phyloP scores from a whole-genome alignment of 2,329 filamentous ascomycete species.

The Bisporella sp. region DNA sequence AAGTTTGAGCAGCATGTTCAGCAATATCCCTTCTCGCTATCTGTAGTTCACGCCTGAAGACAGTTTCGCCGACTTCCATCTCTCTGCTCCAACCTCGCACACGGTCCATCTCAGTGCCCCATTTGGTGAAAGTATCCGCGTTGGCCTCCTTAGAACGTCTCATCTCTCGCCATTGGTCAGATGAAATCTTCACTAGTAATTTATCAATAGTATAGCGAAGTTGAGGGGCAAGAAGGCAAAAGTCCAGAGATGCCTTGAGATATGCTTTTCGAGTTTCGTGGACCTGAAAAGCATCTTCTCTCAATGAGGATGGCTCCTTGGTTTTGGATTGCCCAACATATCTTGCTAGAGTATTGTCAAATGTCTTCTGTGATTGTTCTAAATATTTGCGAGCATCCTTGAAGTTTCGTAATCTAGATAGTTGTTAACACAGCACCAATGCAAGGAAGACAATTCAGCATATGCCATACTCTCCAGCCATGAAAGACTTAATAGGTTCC shows the following conservation, averaged over 20 bases:
- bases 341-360: constrained; percentile 73
- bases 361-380: constrained; percentile 75
- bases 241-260: constrained; percentile 88
- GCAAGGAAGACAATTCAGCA: not conserved
- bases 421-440: not conserved
- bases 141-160: constrained; percentile 62
- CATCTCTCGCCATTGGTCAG: constrained; percentile 85
- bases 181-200: constrained; percentile 75
- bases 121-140: constrained; percentile 54
- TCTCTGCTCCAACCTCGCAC: constrained; percentile 89
- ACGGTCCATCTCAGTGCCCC: constrained; percentile 77
- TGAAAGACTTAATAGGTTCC: constrained; percentile 75
- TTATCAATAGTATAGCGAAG: constrained; percentile 78
- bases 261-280: constrained; percentile 90
- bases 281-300: constrained; percentile 92
- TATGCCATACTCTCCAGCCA: constrained; percentile 54
- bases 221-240: constrained; percentile 81
- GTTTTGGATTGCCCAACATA: constrained; percentile 84
- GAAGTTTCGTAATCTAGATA: constrained; percentile 58
- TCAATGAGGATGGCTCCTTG: constrained; percentile 83
- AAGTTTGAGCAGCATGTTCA: constrained; percentile 61
- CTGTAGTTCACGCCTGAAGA: constrained; percentile 77
- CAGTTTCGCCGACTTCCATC: constrained; percentile 82
- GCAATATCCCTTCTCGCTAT: constrained; percentile 75
- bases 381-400: constrained; percentile 74